These are phyloP conservation scores for Globisporangium recalcitrans DNA, from an alignment of 352 stramenopile species.

Conservation along the genomic window DNA sequence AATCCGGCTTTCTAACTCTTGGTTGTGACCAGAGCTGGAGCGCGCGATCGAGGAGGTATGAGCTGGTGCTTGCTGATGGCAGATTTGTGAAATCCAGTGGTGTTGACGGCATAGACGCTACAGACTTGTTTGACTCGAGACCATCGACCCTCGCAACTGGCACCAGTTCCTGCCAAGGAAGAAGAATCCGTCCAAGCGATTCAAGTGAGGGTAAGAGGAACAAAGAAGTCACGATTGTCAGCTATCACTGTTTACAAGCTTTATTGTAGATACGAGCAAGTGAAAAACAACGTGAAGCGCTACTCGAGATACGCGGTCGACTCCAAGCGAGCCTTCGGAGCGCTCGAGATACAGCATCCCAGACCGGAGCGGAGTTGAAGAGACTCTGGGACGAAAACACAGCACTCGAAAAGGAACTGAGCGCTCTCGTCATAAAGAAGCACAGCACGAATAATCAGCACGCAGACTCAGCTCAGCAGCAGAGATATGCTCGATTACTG, in stretches of 20 bases:
- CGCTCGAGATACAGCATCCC: not conserved
- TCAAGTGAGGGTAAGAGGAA: not conserved
- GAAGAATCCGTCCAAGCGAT: not conserved
- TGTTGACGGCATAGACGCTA: no score
- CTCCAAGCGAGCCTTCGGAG: conserved; percentile 7
- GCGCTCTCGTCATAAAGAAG: conserved; percentile 3
- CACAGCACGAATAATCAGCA: not conserved
- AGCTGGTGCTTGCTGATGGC: not conserved
- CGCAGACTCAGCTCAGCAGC: not conserved
- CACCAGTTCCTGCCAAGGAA: not conserved
- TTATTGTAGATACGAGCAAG: conserved; percentile 2
- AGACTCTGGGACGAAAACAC: conserved; percentile 7
- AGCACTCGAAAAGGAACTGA: conserved; percentile 14
- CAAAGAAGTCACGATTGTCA: not conserved
- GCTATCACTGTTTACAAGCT: not conserved
- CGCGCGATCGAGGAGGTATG: conserved; percentile 4
- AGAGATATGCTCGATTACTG: conserved; percentile 12
- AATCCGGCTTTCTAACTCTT: not conserved
- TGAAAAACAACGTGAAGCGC: conserved; percentile 5
- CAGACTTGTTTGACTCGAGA: not conserved
- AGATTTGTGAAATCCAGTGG: no score
- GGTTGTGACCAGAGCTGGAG: conserved; percentile 8
- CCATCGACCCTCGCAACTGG: not conserved
- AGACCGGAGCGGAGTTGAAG: conserved; percentile 9
- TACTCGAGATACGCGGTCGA: conserved; percentile 8